Evolutionary conservation across 257 asterid species (phyloP), one percentile per base, ranked within the genome.

Genomic region (Solanum medicagineum): DNA sequence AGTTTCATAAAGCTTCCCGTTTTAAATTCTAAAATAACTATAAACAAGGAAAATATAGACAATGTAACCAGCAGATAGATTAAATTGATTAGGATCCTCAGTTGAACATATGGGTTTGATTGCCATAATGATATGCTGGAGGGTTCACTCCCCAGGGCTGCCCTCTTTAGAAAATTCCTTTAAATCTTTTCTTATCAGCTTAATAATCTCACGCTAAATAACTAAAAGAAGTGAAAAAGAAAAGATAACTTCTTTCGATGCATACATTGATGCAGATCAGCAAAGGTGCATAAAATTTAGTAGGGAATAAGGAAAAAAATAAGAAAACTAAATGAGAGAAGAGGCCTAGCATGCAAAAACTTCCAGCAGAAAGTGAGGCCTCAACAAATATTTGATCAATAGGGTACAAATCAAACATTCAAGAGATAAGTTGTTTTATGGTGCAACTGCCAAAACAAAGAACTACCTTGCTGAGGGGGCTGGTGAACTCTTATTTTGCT

Each of bases 381-480:
- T 81, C 54, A 62, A 32, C 84, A 63, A 6, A 47, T 29, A 57
- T 66, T 44, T 59, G 59, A 40, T 9, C n/a, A 5, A 65, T 17
- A 66, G 49, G 32, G 80, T 24, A 69, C 81, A 69, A 32, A 26
- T 53, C 16, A 69, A 51, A 51, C 29, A 36, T 54, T 66, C 66
- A 84, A 49, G 63, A 53, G 55, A 62, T 66, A 53, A 54, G n/a
- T 66, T 54, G 40, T 69, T 84, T 69, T 69, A 8, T 81, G 8
- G 20, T 69, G 47, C 49, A 69, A 84, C 32, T 66, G 53, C 24
- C 81, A 54, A 83, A 66, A 66, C 51, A 80, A 56, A 70, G 73
- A 65, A 81, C 29, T 91, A 90, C 97, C 95, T 89, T 86, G 93
- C 80, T 42, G 91, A 66, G 85, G 70, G 84, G 87, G 92, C 88